Conservation (phyloP, 2,329 filamentous ascomycete genomes). For the Geosmithia morbida region DNA sequence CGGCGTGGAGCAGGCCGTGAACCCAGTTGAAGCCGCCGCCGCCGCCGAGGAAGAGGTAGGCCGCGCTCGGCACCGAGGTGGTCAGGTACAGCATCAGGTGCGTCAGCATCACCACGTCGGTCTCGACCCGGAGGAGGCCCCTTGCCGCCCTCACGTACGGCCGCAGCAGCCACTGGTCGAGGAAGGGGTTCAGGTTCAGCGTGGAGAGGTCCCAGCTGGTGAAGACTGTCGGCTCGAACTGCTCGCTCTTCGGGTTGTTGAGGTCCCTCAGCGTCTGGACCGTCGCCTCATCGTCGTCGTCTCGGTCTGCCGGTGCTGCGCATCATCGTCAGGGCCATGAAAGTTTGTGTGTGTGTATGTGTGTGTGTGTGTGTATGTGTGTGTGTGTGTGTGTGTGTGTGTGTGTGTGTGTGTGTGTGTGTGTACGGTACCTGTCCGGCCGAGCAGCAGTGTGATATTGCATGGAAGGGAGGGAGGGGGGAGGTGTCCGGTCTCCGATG, state of each 20-base stretch:
- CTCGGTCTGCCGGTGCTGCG: too few relatives aligned
- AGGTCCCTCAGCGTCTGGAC: constrained; percentile 22
- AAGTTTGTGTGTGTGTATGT: background rate
- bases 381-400: too few relatives aligned
- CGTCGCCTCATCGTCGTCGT: constrained; percentile 7
- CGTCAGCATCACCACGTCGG: constrained; percentile 66
- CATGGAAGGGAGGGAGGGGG: too few relatives aligned
- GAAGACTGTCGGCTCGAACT: constrained; percentile 32
- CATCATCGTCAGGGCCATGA: too few relatives aligned
- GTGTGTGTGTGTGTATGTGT: too few relatives aligned
- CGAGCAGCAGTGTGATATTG: too few relatives aligned
- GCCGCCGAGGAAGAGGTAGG: constrained; percentile 43
- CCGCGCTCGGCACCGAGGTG: constrained; percentile 55
- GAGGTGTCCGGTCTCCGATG: too few relatives aligned
- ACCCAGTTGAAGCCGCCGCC: constrained; percentile 47
- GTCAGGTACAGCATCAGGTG: constrained; percentile 59
- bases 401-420: too few relatives aligned
- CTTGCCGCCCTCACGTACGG: constrained; percentile 45
- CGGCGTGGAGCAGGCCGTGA: constrained; percentile 51
- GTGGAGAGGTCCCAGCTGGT: constrained; percentile 23
- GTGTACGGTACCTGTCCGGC: too few relatives aligned
- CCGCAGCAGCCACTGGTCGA: constrained; percentile 35
- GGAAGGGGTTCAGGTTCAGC: constrained; percentile 17
- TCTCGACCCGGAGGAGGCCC: constrained; percentile 44
- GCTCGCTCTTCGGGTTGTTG: constrained; percentile 22